Evolutionary conservation across 768 basidiomycete species (phyloP).

Genomic region (Psilocybe sp.): DNA sequence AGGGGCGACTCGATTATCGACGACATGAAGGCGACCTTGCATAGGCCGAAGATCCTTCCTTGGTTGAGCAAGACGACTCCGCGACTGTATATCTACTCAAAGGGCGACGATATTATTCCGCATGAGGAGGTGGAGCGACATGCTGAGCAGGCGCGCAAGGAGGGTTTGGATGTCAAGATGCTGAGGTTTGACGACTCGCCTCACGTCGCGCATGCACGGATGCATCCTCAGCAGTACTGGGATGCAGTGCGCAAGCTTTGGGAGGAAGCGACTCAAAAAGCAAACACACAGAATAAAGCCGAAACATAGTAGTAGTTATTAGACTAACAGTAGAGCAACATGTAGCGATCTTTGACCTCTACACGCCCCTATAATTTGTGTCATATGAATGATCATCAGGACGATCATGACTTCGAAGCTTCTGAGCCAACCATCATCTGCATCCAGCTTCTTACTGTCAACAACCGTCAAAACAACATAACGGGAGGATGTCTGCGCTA

Average conservation of each 20-base stretch:
- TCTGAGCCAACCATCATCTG: too few species aligned
- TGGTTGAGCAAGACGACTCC: constrained; percentile 37
- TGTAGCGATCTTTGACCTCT: too few species aligned
- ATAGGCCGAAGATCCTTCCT: constrained; percentile 30
- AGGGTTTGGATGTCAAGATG: constrained; percentile 29
- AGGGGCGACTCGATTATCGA: constrained; percentile 19
- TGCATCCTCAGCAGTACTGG: constrained; percentile 45
- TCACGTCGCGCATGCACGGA: constrained; percentile 45
- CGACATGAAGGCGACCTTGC: constrained; percentile 24
- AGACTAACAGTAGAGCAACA: not conserved
- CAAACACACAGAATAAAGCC: not conserved
- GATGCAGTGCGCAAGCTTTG: constrained; percentile 33
- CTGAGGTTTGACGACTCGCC: constrained; percentile 38
- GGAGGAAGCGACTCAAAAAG: constrained; percentile 23
- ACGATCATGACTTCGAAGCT: too few species aligned
- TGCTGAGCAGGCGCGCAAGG: constrained; percentile 24
- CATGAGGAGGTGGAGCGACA: constrained; percentile 34
- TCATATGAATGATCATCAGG: too few species aligned
- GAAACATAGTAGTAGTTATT: not conserved
- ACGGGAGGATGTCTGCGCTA: constrained; percentile 32
- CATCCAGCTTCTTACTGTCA: not conserved
- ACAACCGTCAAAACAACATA: not conserved
- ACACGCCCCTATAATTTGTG: too few species aligned
- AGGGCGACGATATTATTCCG: constrained; percentile 37
- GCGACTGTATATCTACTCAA: constrained; percentile 46